A percentile compares a stretch with the other conserved stretches of the same genome.
phyloP scores from a whole-genome alignment of 1,284 basidiomycete species.

The Trametes polyzona region DNA sequence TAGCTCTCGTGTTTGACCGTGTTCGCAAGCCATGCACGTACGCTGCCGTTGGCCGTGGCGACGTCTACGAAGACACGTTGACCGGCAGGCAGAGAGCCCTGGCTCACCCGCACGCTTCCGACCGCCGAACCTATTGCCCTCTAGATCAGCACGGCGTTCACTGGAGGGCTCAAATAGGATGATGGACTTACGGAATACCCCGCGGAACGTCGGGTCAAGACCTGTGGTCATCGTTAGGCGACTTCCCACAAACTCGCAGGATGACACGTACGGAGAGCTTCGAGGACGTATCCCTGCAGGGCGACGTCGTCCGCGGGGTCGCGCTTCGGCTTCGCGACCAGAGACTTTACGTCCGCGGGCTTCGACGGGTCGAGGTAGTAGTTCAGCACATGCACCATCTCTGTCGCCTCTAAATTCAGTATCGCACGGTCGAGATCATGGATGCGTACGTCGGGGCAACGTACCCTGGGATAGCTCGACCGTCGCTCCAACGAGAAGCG shows the following conservation, averaged over 20 bases:
- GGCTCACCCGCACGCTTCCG: constrained; percentile 47
- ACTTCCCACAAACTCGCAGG: not conserved
- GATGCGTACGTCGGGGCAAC: constrained; percentile 21
- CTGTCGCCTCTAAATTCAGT: constrained; percentile 32
- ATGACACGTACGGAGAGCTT: constrained; percentile 66
- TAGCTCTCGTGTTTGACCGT: not conserved
- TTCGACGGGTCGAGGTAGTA: constrained; percentile 56
- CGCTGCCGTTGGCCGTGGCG: constrained; percentile 56
- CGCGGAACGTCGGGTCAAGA: constrained; percentile 52
- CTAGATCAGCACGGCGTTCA: no score
- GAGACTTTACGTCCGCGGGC: constrained; percentile 39
- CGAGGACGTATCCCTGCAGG: constrained; percentile 60
- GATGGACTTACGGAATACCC: constrained; percentile 50
- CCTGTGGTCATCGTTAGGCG: constrained; percentile 36
- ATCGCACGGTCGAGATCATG: not conserved
- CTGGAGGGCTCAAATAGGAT: no score
- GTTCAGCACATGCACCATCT: constrained; percentile 57
- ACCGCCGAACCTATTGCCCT: constrained; percentile 47
- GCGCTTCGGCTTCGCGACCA: constrained; percentile 38
- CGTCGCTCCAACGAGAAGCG: constrained; percentile 68
- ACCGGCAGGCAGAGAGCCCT: constrained; percentile 46
- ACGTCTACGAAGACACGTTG: constrained; percentile 66
- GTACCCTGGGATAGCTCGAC: constrained; percentile 71
- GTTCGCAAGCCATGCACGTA: constrained; percentile 29
- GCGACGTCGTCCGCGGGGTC: constrained; percentile 38